Evolutionary conservation across 2,329 filamentous ascomycete species (phyloP).

Genomic region (Colletotrichum lindemuthianum): DNA sequence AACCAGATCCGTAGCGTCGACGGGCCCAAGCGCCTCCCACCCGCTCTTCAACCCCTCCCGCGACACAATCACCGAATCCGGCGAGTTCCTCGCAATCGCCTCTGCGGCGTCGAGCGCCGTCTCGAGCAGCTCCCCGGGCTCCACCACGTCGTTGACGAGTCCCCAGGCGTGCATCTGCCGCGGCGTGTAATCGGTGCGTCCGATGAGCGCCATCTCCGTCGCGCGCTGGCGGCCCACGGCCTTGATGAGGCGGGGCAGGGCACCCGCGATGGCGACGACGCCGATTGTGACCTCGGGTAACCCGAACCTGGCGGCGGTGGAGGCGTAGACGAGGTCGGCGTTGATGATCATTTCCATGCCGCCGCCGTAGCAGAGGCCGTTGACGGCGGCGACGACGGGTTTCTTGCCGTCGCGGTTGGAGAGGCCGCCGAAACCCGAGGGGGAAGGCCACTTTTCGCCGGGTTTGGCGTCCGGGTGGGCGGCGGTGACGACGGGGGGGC

Average conservation of each 20-base stretch:
- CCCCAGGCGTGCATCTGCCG: slow-evolving; percentile 72
- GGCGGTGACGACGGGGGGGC: slow-evolving; percentile 5
- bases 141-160: slow-evolving; percentile 73
- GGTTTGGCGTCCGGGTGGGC: slow-evolving; percentile 10
- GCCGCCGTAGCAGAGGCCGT: slow-evolving; percentile 79
- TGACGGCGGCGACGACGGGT: slow-evolving; percentile 80
- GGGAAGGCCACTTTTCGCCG: slow-evolving; percentile 28
- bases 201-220: slow-evolving; percentile 76
- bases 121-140: slow-evolving; percentile 57
- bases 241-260: slow-evolving; percentile 72
- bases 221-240: slow-evolving; percentile 76
- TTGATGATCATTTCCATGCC: slow-evolving; percentile 82
- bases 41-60: slow-evolving; percentile 76
- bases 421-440: slow-evolving; percentile 47
- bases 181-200: slow-evolving; percentile 64
- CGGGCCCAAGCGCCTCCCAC: slow-evolving; percentile 75
- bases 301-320: slow-evolving; percentile 67
- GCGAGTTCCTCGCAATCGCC: slow-evolving; percentile 73
- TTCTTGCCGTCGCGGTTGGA: slow-evolving; percentile 76
- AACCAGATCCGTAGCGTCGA: slow-evolving; percentile 68
- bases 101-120: slow-evolving; percentile 71
- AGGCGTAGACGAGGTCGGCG: slow-evolving; percentile 76
- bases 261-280: slow-evolving; percentile 77
- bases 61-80: slow-evolving; percentile 80
- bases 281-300: slow-evolving; percentile 78